phyloP scores from a whole-genome alignment of 2,329 filamentous ascomycete genomes.

The Trichoderma sp. region DNA sequence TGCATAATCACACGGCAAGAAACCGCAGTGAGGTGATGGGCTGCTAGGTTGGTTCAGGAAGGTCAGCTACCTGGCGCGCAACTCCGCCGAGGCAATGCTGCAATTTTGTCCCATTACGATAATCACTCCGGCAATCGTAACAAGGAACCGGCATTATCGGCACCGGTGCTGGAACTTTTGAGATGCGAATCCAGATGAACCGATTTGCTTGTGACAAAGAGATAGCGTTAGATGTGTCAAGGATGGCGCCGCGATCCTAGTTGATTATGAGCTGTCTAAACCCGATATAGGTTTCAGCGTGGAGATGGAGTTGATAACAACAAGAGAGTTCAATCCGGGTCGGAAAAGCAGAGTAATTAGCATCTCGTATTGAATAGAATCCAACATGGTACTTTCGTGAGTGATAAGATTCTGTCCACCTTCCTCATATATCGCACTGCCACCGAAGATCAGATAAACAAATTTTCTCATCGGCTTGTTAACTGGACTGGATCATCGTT shows the following conservation, averaged over 20 bases:
- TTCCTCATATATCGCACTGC: background rate
- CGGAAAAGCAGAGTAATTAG: background rate
- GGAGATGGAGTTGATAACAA: background rate
- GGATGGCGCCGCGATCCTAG: background rate
- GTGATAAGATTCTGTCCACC: background rate
- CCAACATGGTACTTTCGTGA: too few species aligned
- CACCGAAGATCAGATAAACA: background rate
- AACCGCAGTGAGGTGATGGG: background rate
- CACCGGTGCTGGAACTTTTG: slow-evolving; percentile 8
- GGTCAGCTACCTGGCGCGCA: background rate
- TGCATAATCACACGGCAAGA: background rate
- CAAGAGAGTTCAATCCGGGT: background rate
- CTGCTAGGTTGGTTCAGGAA: slow-evolving; percentile 1
- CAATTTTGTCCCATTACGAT: background rate
- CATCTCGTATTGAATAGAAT: background rate
- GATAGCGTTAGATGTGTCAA: background rate
- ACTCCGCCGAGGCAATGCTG: background rate
- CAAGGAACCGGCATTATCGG: slow-evolving; percentile 2
- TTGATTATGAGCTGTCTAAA: background rate
- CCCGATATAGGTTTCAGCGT: background rate
- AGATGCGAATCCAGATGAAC: background rate
- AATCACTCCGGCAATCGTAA: background rate
- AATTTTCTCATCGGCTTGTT: background rate
- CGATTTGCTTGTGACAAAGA: background rate
- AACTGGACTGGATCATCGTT: background rate